A percentile compares a stretch with the other conserved stretches of the same genome.
Conservation (phyloP, 192 early-diverging fungal species). For the Backusella liffmaniae region DNA sequence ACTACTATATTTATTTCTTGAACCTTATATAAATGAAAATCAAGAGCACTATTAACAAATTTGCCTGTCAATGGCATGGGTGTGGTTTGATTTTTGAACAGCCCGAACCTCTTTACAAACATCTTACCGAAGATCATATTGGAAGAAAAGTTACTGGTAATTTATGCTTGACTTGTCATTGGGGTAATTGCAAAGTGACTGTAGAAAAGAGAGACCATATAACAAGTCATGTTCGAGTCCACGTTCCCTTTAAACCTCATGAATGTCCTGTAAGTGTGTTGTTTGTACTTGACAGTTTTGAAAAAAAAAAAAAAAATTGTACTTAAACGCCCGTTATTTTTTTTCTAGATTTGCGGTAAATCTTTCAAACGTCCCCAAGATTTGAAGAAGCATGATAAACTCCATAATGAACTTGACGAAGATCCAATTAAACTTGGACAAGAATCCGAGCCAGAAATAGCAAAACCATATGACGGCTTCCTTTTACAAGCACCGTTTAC, state of each 20-base stretch:
- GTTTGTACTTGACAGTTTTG: not conserved
- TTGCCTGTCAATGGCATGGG: not conserved
- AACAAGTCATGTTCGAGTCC: conserved; percentile 4
- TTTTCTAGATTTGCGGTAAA: conserved; percentile 63
- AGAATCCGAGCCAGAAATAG: not conserved
- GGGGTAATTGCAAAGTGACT: not conserved
- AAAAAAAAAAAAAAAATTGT: not conserved
- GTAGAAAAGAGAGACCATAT: not conserved
- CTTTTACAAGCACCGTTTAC: conserved; percentile 3
- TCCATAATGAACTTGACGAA: conserved; percentile 52
- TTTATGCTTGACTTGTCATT: not conserved
- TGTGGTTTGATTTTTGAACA: not conserved
- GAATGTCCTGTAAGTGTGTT: not conserved
- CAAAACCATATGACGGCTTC: not conserved
- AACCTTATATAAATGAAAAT: not conserved
- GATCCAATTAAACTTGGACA: not conserved
- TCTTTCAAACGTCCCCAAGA: conserved; percentile 92
- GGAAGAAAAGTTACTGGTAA: not conserved
- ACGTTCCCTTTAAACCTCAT: not conserved
- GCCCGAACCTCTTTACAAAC: not conserved
- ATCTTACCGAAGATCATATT: conserved; percentile 1
- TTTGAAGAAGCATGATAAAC: conserved; percentile 89
- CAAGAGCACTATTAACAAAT: not conserved
- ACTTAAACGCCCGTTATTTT: not conserved
- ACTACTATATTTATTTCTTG: not conserved